These are phyloP conservation scores for Rhizopogon sp. DNA, from an alignment of 768 basidiomycete species.

Conservation along the genomic window DNA sequence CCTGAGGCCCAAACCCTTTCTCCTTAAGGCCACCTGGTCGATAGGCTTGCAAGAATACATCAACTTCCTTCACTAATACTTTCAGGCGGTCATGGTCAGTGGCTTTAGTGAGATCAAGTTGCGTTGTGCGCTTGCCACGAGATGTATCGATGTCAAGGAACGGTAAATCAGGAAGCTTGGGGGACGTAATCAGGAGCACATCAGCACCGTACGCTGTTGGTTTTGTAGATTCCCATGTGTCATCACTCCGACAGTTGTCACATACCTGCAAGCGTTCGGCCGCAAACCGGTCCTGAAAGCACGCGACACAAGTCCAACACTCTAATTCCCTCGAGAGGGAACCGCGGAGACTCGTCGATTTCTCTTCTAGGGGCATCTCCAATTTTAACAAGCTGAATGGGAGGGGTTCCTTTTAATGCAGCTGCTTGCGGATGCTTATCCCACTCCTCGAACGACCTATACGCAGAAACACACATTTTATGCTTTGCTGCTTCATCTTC, in stretches of 20 bases:
- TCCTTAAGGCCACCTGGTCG: slow-evolving; percentile 44
- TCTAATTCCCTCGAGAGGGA: slow-evolving; percentile 44
- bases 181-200: slow-evolving; percentile 51
- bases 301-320: slow-evolving; percentile 59
- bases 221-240: background rate
- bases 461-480: slow-evolving; percentile 46
- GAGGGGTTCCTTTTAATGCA: slow-evolving; percentile 33
- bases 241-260: background rate
- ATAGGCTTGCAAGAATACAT: slow-evolving; percentile 62
- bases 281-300: slow-evolving; percentile 53
- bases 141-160: slow-evolving; percentile 53
- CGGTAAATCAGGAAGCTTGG: slow-evolving; percentile 46
- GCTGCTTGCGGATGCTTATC: slow-evolving; percentile 43
- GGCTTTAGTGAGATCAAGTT: slow-evolving; percentile 42
- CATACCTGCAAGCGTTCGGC: slow-evolving; percentile 51
- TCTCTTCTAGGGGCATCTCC: slow-evolving; percentile 39
- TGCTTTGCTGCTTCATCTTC: slow-evolving; percentile 40
- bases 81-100: slow-evolving; percentile 29
- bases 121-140: slow-evolving; percentile 57
- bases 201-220: slow-evolving; percentile 51
- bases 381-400: slow-evolving; percentile 41
- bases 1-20: slow-evolving; percentile 43
- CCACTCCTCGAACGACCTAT: slow-evolving; percentile 48
- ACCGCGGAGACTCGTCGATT: slow-evolving; percentile 1
- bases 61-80: slow-evolving; percentile 34